Percentiles rank a stretch among this genome's conserved stretches.
Conservation (phyloP, 2,329 filamentous ascomycete species). For the Exophiala aquamarina region DNA sequence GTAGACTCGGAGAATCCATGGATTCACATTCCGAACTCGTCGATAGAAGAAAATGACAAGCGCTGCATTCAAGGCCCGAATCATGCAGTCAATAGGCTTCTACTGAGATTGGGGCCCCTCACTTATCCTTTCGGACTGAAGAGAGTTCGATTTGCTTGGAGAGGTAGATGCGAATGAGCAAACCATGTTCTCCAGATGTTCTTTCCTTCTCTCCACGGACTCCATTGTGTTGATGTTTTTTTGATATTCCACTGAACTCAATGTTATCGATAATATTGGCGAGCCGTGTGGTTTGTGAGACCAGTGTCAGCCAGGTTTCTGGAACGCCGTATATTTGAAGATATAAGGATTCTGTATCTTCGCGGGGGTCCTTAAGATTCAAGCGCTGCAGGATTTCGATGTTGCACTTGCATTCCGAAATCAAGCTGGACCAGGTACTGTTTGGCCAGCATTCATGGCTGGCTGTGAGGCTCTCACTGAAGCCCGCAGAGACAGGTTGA, state of each 20-base stretch:
- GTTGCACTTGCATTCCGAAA: constrained; percentile 17
- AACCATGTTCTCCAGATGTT: constrained; percentile 36
- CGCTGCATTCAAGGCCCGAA: constrained; percentile 41
- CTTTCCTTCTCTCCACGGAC: constrained; percentile 31
- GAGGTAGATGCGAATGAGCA: constrained; percentile 31
- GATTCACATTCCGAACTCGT: too few species aligned
- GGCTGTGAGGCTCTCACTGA: constrained; percentile 38
- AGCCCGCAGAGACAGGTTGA: constrained; percentile 26
- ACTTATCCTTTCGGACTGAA: too few species aligned
- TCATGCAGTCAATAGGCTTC: constrained; percentile 34
- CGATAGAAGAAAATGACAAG: constrained; percentile 46
- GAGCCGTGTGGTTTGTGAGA: constrained; percentile 45
- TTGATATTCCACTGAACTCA: constrained; percentile 22
- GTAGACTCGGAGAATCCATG: too few species aligned
- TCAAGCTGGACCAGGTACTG: constrained; percentile 31
- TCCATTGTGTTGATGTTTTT: constrained; percentile 31
- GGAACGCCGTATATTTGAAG: constrained; percentile 43
- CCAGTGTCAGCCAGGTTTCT: constrained; percentile 45
- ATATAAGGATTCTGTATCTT: constrained; percentile 39
- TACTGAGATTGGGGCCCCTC: neutral
- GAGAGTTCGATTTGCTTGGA: too few species aligned
- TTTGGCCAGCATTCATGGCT: constrained; percentile 43
- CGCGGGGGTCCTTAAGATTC: constrained; percentile 39
- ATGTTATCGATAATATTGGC: constrained; percentile 39
- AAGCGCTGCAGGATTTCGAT: constrained; percentile 34